Conservation (phyloP, 2,329 filamentous ascomycete species). For the Beauveria sp. region DNA sequence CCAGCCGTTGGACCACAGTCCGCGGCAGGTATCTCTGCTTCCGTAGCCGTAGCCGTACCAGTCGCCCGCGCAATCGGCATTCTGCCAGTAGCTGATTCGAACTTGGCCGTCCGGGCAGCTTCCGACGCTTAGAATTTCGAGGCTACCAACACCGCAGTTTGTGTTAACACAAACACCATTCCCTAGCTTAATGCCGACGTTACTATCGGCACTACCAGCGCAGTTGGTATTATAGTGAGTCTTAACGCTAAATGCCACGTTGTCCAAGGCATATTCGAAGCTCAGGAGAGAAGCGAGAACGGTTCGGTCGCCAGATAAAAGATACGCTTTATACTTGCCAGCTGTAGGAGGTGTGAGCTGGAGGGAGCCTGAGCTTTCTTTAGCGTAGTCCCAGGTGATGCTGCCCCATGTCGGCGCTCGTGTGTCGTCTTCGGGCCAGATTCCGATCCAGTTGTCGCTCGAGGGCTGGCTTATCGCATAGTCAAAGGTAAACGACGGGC, state of each 20-base stretch:
- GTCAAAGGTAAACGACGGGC: background rate
- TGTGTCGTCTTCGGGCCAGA: background rate
- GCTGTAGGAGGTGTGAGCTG: background rate
- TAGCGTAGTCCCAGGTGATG: background rate
- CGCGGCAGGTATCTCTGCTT: constrained; percentile 1
- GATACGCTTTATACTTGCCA: constrained; percentile 3
- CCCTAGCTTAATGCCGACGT: background rate
- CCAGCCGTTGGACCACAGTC: constrained; percentile 3
- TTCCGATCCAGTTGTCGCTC: constrained; percentile 1
- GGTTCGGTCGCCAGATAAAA: background rate
- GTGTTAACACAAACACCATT: constrained; percentile 2
- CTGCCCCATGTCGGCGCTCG: background rate
- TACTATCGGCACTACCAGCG: background rate
- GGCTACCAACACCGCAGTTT: background rate
- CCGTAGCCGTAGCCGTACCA: constrained; percentile 10
- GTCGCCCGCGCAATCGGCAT: background rate
- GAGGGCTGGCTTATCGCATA: background rate
- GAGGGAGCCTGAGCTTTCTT: background rate
- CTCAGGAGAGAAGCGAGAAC: background rate
- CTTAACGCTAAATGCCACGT: background rate
- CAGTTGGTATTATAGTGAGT: background rate
- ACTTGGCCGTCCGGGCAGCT: constrained; percentile 7
- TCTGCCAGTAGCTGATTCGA: constrained; percentile 9
- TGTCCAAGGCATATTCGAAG: background rate
- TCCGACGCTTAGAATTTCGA: background rate